Conservation (phyloP, 2,329 filamentous ascomycete species). For the Niveomyces coronatus region DNA sequence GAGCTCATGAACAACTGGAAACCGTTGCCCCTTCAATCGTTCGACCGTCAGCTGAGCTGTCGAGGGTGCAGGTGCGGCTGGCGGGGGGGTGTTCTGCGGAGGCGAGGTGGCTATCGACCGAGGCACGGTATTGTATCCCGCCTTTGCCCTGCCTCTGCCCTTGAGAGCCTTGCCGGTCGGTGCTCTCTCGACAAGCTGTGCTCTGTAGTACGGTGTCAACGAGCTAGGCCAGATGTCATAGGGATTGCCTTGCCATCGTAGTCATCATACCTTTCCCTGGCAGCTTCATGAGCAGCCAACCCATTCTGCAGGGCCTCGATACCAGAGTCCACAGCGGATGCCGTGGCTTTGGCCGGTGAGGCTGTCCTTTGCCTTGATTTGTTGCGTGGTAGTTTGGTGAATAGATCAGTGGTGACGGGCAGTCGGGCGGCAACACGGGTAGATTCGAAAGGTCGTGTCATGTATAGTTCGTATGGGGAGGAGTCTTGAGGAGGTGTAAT, state of each 20-base stretch:
- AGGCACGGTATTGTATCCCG: constrained; percentile 27
- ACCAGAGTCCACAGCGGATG: constrained; percentile 37
- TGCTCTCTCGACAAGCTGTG: constrained; percentile 25
- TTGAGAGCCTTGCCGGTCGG: constrained; percentile 26
- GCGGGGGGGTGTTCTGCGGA: constrained; percentile 44
- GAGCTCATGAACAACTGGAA: constrained; percentile 49
- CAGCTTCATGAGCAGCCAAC: constrained; percentile 25
- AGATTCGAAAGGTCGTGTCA: constrained; percentile 40
- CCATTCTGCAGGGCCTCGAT: constrained; percentile 38
- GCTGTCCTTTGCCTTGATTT: constrained; percentile 21
- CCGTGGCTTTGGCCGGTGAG: constrained; percentile 24
- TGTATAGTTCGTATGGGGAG: constrained; percentile 45
- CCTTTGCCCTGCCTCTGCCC: constrained; percentile 33
- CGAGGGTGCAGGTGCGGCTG: constrained; percentile 36
- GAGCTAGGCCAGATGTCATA: too few species aligned
- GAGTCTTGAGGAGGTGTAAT: constrained; percentile 35
- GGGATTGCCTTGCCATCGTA: neutral
- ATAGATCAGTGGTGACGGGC: constrained; percentile 41
- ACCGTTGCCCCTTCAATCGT: constrained; percentile 42
- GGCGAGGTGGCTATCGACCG: constrained; percentile 43
- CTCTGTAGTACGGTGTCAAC: constrained; percentile 22
- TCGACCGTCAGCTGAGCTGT: constrained; percentile 42
- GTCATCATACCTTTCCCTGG: constrained; percentile 24
- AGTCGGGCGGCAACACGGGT: constrained; percentile 36
- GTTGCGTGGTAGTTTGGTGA: constrained; percentile 28